These are phyloP conservation scores for Scheffersomyces spartinae DNA, from an alignment of 805 yeast genomes.

Conservation along the genomic window DNA sequence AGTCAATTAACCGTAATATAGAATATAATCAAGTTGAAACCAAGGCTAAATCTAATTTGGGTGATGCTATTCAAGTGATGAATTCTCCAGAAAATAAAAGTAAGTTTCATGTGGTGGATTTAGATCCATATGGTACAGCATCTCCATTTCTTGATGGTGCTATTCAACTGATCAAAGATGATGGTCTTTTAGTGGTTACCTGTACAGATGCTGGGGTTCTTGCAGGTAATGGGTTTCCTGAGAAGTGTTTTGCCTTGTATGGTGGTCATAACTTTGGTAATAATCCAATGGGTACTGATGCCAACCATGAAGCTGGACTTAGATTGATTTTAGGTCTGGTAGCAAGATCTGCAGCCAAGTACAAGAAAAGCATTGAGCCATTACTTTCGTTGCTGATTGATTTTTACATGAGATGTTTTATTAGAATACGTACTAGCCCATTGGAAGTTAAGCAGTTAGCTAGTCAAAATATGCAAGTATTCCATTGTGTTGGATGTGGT, in stretches of 20 bases:
- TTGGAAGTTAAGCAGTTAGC: constrained; percentile 70
- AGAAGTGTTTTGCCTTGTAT: constrained; percentile 87
- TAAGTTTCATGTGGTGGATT: constrained; percentile 74
- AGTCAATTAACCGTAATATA: constrained; percentile 63
- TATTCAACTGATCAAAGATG: constrained; percentile 69
- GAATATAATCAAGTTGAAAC: constrained; percentile 48
- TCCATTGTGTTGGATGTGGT: constrained; percentile 84
- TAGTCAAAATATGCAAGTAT: constrained; percentile 64
- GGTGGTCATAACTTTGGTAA: constrained; percentile 85
- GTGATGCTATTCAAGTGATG: constrained; percentile 89
- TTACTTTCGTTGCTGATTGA: constrained; percentile 78
- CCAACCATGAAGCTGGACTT: constrained; percentile 88
- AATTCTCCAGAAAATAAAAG: constrained; percentile 27
- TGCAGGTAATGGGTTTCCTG: constrained; percentile 95
- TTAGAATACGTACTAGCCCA: constrained; percentile 70
- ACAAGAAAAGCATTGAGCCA: constrained; percentile 82
- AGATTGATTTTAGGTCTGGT: constrained; percentile 71
- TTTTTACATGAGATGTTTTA: constrained; percentile 80
- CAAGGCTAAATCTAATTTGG: constrained; percentile 57
- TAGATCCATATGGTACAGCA: constrained; percentile 97
- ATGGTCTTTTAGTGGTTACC: constrained; percentile 79
- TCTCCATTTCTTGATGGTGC: constrained; percentile 94
- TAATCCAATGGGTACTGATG: constrained; percentile 39
- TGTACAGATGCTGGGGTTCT: constrained; percentile 94
- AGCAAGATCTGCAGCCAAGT: constrained; percentile 77